These are phyloP conservation scores for Microbotryum silenes-acaulis DNA, from an alignment of 1,284 basidiomycete genomes.

Conservation along the genomic window DNA sequence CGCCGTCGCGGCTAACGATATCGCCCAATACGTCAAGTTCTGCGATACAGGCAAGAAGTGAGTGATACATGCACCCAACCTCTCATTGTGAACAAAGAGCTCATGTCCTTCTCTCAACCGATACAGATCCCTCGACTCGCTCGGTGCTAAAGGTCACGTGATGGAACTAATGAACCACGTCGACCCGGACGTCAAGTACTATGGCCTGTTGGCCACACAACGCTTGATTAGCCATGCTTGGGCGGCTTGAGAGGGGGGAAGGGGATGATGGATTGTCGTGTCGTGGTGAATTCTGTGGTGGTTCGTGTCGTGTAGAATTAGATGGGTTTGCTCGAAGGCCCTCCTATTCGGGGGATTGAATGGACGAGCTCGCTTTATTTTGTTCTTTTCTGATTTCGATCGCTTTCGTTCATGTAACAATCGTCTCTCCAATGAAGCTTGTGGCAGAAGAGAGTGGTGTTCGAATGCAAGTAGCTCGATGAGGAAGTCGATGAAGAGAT, in stretches of 20 bases:
- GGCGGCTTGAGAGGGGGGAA: slow-evolving; percentile 8
- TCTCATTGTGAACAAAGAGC: neutral
- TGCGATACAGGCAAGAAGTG: slow-evolving; percentile 85
- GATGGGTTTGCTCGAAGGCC: too few relatives aligned
- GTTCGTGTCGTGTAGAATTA: neutral
- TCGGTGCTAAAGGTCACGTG: slow-evolving; percentile 79
- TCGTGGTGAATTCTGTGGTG: too few relatives aligned
- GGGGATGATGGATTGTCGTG: too few relatives aligned
- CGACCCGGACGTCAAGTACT: slow-evolving; percentile 83
- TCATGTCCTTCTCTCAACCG: neutral
- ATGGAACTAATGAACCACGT: slow-evolving; percentile 92
- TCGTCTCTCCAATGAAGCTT: too few relatives aligned
- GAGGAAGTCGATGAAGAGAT: too few relatives aligned
- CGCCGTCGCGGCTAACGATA: slow-evolving; percentile 80
- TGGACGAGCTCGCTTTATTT: too few relatives aligned
- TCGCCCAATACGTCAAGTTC: slow-evolving; percentile 89
- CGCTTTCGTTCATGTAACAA: neutral
- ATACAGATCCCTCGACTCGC: slow-evolving; percentile 63
- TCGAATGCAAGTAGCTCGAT: too few relatives aligned
- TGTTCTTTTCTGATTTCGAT: too few relatives aligned
- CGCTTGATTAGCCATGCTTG: slow-evolving; percentile 35
- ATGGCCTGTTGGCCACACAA: slow-evolving; percentile 69
- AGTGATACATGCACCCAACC: slow-evolving; percentile 32
- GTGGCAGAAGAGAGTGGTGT: too few relatives aligned
- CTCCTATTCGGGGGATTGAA: too few relatives aligned